phyloP scores from a whole-genome alignment of 2,329 filamentous ascomycete species.

The Fusarium acutatum region DNA sequence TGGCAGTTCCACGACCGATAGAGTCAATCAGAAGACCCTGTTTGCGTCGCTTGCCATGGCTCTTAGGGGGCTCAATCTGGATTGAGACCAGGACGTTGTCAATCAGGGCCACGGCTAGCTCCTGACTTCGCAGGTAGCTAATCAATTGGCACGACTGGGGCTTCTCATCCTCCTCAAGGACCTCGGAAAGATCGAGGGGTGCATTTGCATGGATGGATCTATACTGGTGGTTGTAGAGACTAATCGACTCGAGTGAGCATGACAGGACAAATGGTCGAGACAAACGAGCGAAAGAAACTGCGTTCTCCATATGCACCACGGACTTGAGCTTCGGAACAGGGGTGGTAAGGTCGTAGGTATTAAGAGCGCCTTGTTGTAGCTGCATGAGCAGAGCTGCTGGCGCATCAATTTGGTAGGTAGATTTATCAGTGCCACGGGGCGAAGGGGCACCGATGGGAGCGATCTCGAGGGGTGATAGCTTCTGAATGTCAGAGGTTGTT shows the following conservation, averaged over 20 bases:
- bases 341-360: constrained; percentile 70
- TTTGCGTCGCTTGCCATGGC: constrained; percentile 63
- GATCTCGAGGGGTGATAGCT: constrained; percentile 52
- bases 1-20: constrained; percentile 69
- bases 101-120: constrained; percentile 71
- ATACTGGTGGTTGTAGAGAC: constrained; percentile 75
- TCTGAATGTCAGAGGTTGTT: constrained; percentile 43
- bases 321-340: constrained; percentile 69
- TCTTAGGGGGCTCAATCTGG: constrained; percentile 71
- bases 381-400: constrained; percentile 71
- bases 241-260: constrained; percentile 63
- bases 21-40: constrained; percentile 77
- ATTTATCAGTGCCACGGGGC: constrained; percentile 12
- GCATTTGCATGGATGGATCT: constrained; percentile 65
- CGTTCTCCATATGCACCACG: constrained; percentile 58
- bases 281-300: constrained; percentile 71
- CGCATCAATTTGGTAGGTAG: constrained; percentile 66
- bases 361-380: constrained; percentile 61
- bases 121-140: constrained; percentile 71
- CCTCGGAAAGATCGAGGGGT: constrained; percentile 54
- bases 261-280: constrained; percentile 73
- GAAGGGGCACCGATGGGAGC: constrained; percentile 47
- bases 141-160: constrained; percentile 56
- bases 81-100: constrained; percentile 72
- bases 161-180: constrained; percentile 48